Evolutionary conservation across 306 rosid genomes (phyloP), one percentile per base, ranked within the genome.

Genomic region (Phaseolus lunatus): DNA sequence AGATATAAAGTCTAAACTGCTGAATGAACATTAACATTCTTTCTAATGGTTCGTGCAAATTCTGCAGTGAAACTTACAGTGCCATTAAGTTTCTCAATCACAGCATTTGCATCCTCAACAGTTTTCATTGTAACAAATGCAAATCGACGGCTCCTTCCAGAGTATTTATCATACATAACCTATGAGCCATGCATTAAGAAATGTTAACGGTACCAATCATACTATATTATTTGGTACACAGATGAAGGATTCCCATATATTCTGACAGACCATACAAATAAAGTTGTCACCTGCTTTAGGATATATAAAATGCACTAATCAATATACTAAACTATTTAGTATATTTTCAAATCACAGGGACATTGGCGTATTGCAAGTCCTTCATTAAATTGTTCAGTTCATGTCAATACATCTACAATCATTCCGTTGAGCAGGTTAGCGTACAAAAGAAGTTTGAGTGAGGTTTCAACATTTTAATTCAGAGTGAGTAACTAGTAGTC

Each of bases 131-230:
- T 87, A 37, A 88, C 97, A 84, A 95, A 95, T 44, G 91, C 98
- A 82, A 95, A 95, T 49, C 98, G 91, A 1, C 98, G 96, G 72
- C 97, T 95, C 85, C 96, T 85, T 68, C 91, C 90, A 47, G 97
- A 92, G 86, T 92, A 95, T 78, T 95, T 95, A 66, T 92, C 97
- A 81, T 87, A 90, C 97, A 92, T 92, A 53, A 95, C 98, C 98
- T 95, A 79, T 35, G 27, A 75, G 82, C 52, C 72, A 83, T 81
- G 45, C 44, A 61, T 27, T 72, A 7, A 44, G 29, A 37, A 50
- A 79, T 41, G 68, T 77, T 61, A 65, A 71, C 27, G 59, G 31
- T 9, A 64, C 15, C 23, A 23, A 67, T 24, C 49, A 49, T 67
- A 56, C 44, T 20, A 50, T 29, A 53, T 58, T 10, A 16, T 72